These are phyloP conservation scores for Prillingera fragicola DNA, from an alignment of 1,284 basidiomycete species.

Conservation along the genomic window DNA sequence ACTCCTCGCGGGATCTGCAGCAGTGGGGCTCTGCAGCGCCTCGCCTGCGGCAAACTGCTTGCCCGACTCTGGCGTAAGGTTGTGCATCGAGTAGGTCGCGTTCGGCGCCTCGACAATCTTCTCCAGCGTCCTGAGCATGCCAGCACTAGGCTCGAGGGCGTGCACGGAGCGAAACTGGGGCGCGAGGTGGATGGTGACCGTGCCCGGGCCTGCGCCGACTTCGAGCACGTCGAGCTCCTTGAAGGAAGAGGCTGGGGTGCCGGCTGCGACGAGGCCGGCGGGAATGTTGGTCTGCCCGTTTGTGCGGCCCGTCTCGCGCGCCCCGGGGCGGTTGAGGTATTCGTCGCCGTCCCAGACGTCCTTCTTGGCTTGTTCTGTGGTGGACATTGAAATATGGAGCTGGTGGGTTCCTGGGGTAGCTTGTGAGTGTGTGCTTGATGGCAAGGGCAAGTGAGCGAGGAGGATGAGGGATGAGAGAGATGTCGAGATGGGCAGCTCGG, in stretches of 20 bases:
- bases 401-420: no score
- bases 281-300: conserved; percentile 20
- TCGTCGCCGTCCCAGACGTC: conserved; percentile 33
- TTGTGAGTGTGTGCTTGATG: no score
- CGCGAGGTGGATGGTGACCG: conserved; percentile 30
- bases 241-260: no score
- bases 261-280: conserved; percentile 9
- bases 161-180: conserved; percentile 26
- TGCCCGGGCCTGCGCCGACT: conserved; percentile 35
- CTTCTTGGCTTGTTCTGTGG: no score
- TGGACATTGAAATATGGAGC: no score
- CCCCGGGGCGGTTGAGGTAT: conserved; percentile 27
- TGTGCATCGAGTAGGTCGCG: conserved; percentile 20
- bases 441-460: no score
- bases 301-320: conserved; percentile 24
- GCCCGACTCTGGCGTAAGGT: conserved; percentile 14
- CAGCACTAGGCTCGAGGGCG: conserved; percentile 31
- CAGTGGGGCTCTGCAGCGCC: conserved; percentile 17
- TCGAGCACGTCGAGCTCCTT: conserved; percentile 24
- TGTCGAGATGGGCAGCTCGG: no score
- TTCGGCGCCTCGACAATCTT: conserved; percentile 6
- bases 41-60: conserved; percentile 8
- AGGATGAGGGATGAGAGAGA: no score
- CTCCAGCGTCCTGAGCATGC: conserved; percentile 30
- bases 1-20: conserved; percentile 14